Percentiles rank a stretch among this genome's conserved stretches.
phyloP scores from a whole-genome alignment of 176 grass and related monocot species.

The Urochloa ruziziensis region DNA sequence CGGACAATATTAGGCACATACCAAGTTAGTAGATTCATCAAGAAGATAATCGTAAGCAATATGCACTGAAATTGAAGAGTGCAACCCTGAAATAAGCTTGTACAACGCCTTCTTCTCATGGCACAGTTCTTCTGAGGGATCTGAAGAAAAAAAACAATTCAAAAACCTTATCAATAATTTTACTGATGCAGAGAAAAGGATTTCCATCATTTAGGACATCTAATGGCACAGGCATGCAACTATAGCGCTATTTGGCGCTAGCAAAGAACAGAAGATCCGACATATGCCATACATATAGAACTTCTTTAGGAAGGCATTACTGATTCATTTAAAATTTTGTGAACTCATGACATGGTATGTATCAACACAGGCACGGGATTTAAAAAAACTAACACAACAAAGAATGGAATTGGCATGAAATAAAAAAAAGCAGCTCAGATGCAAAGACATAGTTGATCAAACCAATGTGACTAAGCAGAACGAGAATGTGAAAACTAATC shows the following conservation, averaged over 20 bases:
- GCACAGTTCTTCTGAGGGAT: constrained; percentile 89
- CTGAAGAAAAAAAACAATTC: constrained; percentile 40
- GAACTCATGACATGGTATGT: not conserved
- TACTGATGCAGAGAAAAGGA: not conserved
- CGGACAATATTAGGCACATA: constrained; percentile 15
- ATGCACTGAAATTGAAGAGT: constrained; percentile 97
- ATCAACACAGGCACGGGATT: not conserved
- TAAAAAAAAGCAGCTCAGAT: not conserved
- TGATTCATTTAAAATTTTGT: not conserved
- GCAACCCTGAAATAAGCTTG: constrained; percentile 94
- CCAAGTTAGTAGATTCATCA: constrained; percentile 56
- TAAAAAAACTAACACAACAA: not conserved
- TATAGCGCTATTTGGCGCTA: not conserved
- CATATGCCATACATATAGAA: not conserved
- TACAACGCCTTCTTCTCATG: constrained; percentile 87
- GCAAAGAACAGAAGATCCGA: not conserved
- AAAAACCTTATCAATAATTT: not conserved
- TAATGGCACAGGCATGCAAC: not conserved
- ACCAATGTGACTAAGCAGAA: not conserved
- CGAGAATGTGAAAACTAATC: not conserved
- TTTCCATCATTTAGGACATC: not conserved
- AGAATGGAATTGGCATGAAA: not conserved
- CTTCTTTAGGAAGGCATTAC: not conserved
- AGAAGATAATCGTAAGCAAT: constrained; percentile 94
- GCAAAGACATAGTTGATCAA: not conserved